Percentiles rank a stretch among this genome's conserved stretches.
phyloP scores from a whole-genome alignment of 2,329 filamentous ascomycete species.

The Xylaria sp. region DNA sequence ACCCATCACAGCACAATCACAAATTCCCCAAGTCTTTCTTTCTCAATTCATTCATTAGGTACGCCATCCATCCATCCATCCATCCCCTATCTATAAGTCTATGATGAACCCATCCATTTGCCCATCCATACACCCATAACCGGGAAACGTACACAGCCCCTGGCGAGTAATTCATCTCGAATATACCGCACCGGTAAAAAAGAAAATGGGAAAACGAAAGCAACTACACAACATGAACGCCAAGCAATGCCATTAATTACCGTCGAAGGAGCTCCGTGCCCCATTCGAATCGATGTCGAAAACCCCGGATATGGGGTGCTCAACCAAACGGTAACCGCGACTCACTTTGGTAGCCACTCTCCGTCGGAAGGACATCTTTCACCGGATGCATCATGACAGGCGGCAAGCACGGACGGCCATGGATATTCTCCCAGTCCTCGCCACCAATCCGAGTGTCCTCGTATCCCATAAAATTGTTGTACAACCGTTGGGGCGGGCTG shows the following conservation, averaged over 20 bases:
- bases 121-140: conserved; percentile 11
- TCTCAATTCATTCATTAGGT: conserved; percentile 1
- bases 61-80: neutral
- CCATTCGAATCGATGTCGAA: neutral
- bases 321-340: conserved; percentile 36
- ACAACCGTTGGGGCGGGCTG: conserved; percentile 51
- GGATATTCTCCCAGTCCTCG: conserved; percentile 47
- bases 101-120: conserved; percentile 12
- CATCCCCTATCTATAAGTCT: conserved; percentile 15
- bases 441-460: conserved; percentile 52
- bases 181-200: conserved; percentile 1
- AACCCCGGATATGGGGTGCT: conserved; percentile 2
- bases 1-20: neutral
- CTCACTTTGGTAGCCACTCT: conserved; percentile 39
- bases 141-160: conserved; percentile 16
- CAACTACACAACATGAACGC: conserved; percentile 15
- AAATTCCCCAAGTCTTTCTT: neutral
- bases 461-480: conserved; percentile 60
- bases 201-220: conserved; percentile 10
- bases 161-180: neutral
- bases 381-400: conserved; percentile 55
- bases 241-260: conserved; percentile 16
- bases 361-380: conserved; percentile 51
- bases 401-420: conserved; percentile 55
- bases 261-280: neutral